A percentile compares a stretch with the other conserved stretches of the same genome.
phyloP scores from a whole-genome alignment of 2,329 filamentous ascomycete species.

The Arthrobotrys conoides region DNA sequence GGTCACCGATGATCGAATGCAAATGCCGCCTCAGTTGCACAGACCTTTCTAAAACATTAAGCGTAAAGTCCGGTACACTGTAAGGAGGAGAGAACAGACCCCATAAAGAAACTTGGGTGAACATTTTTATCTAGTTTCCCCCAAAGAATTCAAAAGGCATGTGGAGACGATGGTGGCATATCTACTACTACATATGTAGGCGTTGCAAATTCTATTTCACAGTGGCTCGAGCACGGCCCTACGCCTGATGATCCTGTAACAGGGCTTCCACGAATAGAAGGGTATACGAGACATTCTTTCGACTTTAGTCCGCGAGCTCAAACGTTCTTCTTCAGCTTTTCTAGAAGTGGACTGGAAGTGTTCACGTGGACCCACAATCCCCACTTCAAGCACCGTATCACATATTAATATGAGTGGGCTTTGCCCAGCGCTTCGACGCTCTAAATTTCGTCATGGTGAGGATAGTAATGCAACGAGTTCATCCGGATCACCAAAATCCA shows the following conservation, averaged over 20 bases:
- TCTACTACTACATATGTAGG: constrained; percentile 36
- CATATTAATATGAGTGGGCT: constrained; percentile 25
- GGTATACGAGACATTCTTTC: constrained; percentile 32
- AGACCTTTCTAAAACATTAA: constrained; percentile 47
- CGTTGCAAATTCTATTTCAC: constrained; percentile 27
- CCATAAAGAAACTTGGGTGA: background rate
- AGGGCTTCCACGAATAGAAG: constrained; percentile 35
- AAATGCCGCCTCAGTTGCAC: constrained; percentile 44
- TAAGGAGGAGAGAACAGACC: background rate
- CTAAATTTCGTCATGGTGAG: constrained; percentile 53
- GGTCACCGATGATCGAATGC: constrained; percentile 33
- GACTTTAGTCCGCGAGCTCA: constrained; percentile 34
- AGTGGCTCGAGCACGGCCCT: constrained; percentile 35
- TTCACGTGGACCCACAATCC: constrained; percentile 58
- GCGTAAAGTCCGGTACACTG: background rate
- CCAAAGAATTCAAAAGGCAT: constrained; percentile 3
- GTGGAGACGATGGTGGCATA: constrained; percentile 28
- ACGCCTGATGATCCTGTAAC: constrained; percentile 12
- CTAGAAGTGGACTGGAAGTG: constrained; percentile 56
- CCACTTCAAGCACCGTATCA: constrained; percentile 45
- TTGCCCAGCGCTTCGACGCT: constrained; percentile 16
- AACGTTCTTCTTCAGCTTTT: constrained; percentile 42
- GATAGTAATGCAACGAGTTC: constrained; percentile 25
- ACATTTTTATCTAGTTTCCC: too few relatives aligned
- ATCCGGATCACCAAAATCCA: constrained; percentile 43